Base-by-base conservation (phyloP, 495 filamentous ascomycete species). In the Pseudoneurospora amorphoporcata region DNA sequence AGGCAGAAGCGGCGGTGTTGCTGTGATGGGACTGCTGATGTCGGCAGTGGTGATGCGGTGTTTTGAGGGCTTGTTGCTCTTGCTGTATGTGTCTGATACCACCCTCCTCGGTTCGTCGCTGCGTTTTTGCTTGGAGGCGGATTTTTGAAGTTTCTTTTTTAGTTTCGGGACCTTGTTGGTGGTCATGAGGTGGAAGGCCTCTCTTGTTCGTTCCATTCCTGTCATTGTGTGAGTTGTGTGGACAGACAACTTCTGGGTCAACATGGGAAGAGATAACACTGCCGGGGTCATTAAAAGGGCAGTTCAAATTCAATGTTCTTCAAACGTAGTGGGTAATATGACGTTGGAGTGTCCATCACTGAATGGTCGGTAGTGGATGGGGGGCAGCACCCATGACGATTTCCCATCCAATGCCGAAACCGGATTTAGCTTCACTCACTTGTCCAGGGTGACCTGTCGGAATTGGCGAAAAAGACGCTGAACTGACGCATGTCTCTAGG, bases 111-210 rank as follows among this genome's bases (percentile, higher is more conserved):
- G 10, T 4, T 61, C 17, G 47, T 68, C 71, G 72, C 73, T 69
- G 76, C 68, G 79, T 76, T 76, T 77, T 68, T 77, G 77, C 72
- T 79, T 82, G 32, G 75, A 68, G 61, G 79, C 72, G 39, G 74
- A 74, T 69, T 85, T 86, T 71, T 83, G 82, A 58, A 84, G 79
- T 73, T 82, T 85, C 71, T 75, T 79, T 70, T 82, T 82, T 70
- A 81, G 78, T 43, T 77, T 83, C 61, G 77, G 80, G 23, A 72
- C 76, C 61, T 74, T 58, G 75, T 77, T 79, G 69, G 71, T 73
- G 47, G 73, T 47, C 8, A 72, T 68, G 6, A 73, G 71, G 32
- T 75, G 75, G 7, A 75, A 72, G 74, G 73, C 68, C 35, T 71
- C 73, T 42, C 77, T 80, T n/a, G 73, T 74, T 73, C 76, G 78